A percentile compares a stretch with the other conserved stretches of the same genome.
These are phyloP conservation scores for Rutstroemia sp. DNA, from an alignment of 2,329 filamentous ascomycete genomes.

Conservation along the genomic window DNA sequence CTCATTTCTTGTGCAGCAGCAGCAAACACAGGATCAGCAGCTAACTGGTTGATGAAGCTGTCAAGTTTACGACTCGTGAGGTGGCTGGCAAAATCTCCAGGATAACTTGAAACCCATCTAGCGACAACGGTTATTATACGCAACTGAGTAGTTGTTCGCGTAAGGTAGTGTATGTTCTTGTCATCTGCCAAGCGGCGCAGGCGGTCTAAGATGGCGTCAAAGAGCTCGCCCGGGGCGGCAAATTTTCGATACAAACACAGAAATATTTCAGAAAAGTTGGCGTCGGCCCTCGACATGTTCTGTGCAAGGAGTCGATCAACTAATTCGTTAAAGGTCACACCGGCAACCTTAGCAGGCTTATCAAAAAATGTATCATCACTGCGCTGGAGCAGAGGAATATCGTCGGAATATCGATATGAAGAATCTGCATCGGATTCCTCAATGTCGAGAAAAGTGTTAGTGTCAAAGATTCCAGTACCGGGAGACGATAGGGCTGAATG, in stretches of 20 bases:
- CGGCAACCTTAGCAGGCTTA: constrained; percentile 42
- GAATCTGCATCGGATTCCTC: constrained; percentile 66
- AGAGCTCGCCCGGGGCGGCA: constrained; percentile 69
- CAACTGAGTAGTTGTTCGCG: constrained; percentile 72
- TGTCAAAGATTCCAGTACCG: constrained; percentile 13
- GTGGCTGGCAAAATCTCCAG: constrained; percentile 82
- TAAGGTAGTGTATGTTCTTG: constrained; percentile 60
- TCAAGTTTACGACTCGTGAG: constrained; percentile 64
- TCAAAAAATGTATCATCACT: constrained; percentile 56
- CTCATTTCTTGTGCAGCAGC: constrained; percentile 81
- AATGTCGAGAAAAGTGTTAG: constrained; percentile 26
- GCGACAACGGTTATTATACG: constrained; percentile 78
- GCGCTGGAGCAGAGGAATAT: constrained; percentile 59
- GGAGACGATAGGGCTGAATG: constrained; percentile 18
- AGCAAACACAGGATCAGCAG: constrained; percentile 72
- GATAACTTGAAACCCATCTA: constrained; percentile 84
- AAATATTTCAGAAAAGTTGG: constrained; percentile 83
- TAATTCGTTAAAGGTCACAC: constrained; percentile 59
- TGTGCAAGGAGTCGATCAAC: constrained; percentile 81
- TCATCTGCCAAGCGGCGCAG: constrained; percentile 65
- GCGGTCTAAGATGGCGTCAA: constrained; percentile 69
- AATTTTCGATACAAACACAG: constrained; percentile 93
- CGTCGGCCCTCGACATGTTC: constrained; percentile 78
- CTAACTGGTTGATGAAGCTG: constrained; percentile 68
- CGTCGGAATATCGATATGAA: constrained; percentile 58